Base-by-base conservation (phyloP, 768 basidiomycete genomes). In the Mycena chlorophos region DNA sequence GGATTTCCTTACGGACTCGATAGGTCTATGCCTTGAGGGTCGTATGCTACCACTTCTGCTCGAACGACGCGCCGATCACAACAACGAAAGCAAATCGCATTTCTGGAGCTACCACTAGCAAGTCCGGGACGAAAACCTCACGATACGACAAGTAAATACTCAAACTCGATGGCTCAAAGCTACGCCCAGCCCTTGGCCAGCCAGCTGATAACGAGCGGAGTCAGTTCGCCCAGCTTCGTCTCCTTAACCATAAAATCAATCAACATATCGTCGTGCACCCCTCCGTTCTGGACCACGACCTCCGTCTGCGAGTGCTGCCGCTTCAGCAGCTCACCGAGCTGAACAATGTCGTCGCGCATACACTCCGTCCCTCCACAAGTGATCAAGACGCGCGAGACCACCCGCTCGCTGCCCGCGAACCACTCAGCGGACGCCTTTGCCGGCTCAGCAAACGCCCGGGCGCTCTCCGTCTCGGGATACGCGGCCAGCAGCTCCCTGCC, bases 281-380 rank as follows among this genome's bases (percentile, higher is more conserved):
- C 62, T 14, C 46, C 55, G 40, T 48, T 28, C 47, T 60, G 51
- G 23, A 63, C 40, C n/a, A 57, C 47, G 10, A 63, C 26, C 49
- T 61, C 54, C 52, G 56, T 39, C 16, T 54, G 43, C 8, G 17
- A 29, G 22, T 50, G 47, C 25, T 57, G 51, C n/a, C 27, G 40
- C 22, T 37, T 50, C 37, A 52, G 49, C 49, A 49, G 38, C 39
- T 62, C 56, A 12, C 55, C 52, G 45, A 72, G 68, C 40, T 49
- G 50, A 20, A 63, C 55, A 38, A 70, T 66, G 20, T 69, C 69
- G 27, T 70, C 68, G 37, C 58, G 54, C 48, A 71, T 46, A 16
- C 62, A 56, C 49, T 72, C 72, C 13, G 60, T 55, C 5, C 57
- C 62, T 26, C 72, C 72, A 5, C 60, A 65, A 2, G 67, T 66